phyloP scores from a whole-genome alignment of 257 asterid genomes.

The Solanum pimpinellifolium region DNA sequence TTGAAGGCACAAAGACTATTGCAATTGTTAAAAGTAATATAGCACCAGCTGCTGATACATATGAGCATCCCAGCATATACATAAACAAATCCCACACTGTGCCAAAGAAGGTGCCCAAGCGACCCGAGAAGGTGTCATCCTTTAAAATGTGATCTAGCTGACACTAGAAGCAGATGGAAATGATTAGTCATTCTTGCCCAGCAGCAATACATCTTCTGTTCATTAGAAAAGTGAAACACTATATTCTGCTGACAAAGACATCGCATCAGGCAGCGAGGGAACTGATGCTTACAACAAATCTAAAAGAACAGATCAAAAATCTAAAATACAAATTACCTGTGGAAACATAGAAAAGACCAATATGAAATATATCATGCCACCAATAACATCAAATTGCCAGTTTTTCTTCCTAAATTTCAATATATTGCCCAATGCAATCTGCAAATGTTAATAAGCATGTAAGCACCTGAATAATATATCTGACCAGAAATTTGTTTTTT shows the following conservation, averaged over 20 bases:
- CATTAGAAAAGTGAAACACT: background rate
- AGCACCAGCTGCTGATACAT: constrained; percentile 72
- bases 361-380: constrained; percentile 82
- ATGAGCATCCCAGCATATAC: constrained; percentile 67
- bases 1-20: constrained; percentile 75
- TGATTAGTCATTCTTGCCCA: constrained; percentile 9
- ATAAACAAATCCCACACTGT: constrained; percentile 78
- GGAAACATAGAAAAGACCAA: constrained; percentile 96
- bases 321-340: constrained; percentile 36
- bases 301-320: background rate
- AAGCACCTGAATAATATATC: background rate
- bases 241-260: background rate
- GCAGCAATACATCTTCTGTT: background rate
- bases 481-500: background rate
- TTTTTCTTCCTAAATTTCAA: constrained; percentile 96
- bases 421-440: constrained; percentile 98
- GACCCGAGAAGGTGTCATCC: constrained; percentile 79
- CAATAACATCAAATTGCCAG: constrained; percentile 97
- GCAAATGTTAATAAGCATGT: constrained; percentile 11
- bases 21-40: constrained; percentile 57
- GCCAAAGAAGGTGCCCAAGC: constrained; percentile 65
- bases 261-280: background rate
- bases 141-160: constrained; percentile 82
- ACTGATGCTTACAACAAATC: background rate
- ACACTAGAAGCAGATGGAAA: constrained; percentile 48